These are phyloP conservation scores for Zoysia matrella DNA, from an alignment of 202 grass and related monocot genomes.

Conservation along the genomic window DNA sequence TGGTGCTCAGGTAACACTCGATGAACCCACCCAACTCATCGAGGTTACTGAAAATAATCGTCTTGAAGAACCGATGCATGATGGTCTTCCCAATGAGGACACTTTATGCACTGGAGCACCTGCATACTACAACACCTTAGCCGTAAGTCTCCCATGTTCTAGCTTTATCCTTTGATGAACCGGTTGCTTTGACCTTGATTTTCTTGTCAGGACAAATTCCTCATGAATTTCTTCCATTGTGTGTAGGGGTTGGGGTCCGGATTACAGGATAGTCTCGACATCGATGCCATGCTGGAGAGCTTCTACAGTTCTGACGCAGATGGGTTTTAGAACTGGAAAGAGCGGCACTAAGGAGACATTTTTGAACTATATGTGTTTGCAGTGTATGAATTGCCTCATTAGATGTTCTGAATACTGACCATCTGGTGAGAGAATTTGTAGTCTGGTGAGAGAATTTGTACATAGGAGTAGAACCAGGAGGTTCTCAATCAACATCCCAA, in stretches of 20 bases:
- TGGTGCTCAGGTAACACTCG: not conserved
- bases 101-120: constrained; percentile 16
- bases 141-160: constrained; percentile 30
- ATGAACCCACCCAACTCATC: not conserved
- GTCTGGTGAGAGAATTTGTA: not conserved
- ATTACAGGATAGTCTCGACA: constrained; percentile 36
- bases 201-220: not conserved
- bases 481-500: not conserved
- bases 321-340: not conserved
- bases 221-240: constrained; percentile 1
- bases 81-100: constrained; percentile 20
- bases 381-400: not conserved
- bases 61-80: not conserved
- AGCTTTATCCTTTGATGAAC: not conserved
- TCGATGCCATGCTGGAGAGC: constrained; percentile 1
- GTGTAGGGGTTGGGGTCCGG: constrained; percentile 27
- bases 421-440: not conserved
- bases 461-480: constrained; percentile 13
- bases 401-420: not conserved
- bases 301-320: not conserved
- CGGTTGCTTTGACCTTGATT: not conserved
- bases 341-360: not conserved
- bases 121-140: constrained; percentile 35
- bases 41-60: not conserved
- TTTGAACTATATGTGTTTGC: not conserved